phyloP scores from a whole-genome alignment of 176 grass and related monocot species.

The Cymbopogon citratus region DNA sequence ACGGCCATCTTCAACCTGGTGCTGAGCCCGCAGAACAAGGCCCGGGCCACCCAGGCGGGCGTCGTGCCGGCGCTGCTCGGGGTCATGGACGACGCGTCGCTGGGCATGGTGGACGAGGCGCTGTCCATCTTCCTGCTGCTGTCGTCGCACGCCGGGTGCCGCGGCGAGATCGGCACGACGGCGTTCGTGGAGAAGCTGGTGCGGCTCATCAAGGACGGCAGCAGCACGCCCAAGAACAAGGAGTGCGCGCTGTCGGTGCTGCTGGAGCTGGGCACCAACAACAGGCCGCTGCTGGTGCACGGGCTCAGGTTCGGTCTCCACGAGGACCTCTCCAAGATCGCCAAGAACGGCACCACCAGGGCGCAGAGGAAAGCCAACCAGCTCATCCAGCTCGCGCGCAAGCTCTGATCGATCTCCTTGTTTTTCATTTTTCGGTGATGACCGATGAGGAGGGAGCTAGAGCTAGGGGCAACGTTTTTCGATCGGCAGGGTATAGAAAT shows the following conservation, averaged over 20 bases:
- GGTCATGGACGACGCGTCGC: conserved; percentile 38
- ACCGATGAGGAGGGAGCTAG: too few species aligned
- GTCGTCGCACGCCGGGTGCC: conserved; percentile 39
- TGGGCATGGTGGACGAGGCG: conserved; percentile 67
- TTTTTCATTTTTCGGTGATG: neutral
- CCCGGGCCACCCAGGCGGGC: conserved; percentile 38
- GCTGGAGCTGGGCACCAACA: conserved; percentile 57
- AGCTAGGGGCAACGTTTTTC: too few species aligned
- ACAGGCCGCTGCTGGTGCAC: conserved; percentile 39
- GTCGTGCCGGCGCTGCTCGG: conserved; percentile 25
- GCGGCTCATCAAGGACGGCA: conserved; percentile 51
- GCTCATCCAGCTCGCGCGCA: conserved; percentile 52
- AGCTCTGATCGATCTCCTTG: neutral
- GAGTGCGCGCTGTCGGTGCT: conserved; percentile 69
- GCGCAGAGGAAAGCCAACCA: conserved; percentile 70
- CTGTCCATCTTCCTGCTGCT: conserved; percentile 63
- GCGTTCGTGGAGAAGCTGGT: conserved; percentile 53
- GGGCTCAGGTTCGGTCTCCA: conserved; percentile 44
- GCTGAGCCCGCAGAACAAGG: conserved; percentile 51
- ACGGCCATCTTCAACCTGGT: conserved; percentile 74
- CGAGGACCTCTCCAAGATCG: conserved; percentile 43
- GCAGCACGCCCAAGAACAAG: conserved; percentile 57
- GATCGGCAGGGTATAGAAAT: too few species aligned
- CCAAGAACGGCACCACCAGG: conserved; percentile 52
- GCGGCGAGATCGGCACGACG: conserved; percentile 31